Evolutionary conservation across 2,329 filamentous ascomycete species (phyloP).

Genomic region (Myrmaecium sp.): DNA sequence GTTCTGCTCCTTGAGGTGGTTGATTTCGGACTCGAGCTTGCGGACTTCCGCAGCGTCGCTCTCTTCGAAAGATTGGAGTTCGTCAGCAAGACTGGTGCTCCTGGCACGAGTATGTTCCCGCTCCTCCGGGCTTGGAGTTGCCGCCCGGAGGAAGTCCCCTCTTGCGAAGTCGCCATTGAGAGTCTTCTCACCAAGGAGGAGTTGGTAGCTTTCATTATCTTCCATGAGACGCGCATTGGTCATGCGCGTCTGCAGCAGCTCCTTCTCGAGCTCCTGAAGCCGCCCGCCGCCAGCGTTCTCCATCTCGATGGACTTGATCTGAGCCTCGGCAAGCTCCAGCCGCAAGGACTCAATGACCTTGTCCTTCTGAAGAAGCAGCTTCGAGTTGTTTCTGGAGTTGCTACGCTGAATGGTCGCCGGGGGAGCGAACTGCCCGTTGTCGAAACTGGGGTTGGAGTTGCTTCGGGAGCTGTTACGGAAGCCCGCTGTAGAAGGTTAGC

Average conservation of each 20-base stretch:
- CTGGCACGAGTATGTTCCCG: conserved; percentile 6
- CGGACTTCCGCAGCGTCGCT: conserved; percentile 34
- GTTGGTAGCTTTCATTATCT: conserved; percentile 95
- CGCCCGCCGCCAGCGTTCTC: conserved; percentile 84
- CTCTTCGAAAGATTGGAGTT: conserved; percentile 42
- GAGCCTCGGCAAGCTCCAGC: conserved; percentile 81
- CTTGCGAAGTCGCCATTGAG: conserved; percentile 84
- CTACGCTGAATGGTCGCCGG: conserved; percentile 71
- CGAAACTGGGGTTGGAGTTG: conserved; percentile 46
- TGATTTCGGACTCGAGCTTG: conserved; percentile 62
- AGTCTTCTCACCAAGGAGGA: conserved; percentile 86
- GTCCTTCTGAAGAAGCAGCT: conserved; percentile 85
- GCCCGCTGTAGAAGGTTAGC: conserved; percentile 16
- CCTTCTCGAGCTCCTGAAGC: conserved; percentile 75
- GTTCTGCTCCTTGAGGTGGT: conserved; percentile 76
- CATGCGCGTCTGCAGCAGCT: conserved; percentile 83
- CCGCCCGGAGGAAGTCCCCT: conserved; percentile 55
- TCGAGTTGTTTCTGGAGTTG: conserved; percentile 78
- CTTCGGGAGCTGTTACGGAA: conserved; percentile 27
- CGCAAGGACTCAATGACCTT: conserved; percentile 86
- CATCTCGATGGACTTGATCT: conserved; percentile 87
- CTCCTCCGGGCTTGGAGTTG: conserved; percentile 18
- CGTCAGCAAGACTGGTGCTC: conserved; percentile 47
- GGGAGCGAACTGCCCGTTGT: conserved; percentile 69
- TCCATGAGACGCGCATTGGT: conserved; percentile 93